Evolutionary conservation across 192 early-diverging fungal genomes (phyloP), one percentile per base, ranked within the genome.

Genomic region (Dissophora ornata): DNA sequence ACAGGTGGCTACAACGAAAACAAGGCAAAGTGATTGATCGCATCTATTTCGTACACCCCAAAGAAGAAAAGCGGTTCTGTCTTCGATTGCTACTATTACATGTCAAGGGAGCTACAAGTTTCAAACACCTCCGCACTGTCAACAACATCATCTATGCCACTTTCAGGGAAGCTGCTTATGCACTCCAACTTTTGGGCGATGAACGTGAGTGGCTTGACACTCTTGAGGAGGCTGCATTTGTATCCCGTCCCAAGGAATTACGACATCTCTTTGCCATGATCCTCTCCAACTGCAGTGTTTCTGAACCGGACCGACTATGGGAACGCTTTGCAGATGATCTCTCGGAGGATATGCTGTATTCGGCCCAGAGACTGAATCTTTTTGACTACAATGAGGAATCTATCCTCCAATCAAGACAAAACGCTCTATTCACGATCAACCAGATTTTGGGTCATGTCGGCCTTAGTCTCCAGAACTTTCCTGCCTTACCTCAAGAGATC

Each of bases 41-140:
- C 26, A 55, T 71, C 30, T 74, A 52, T 36, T 64, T 50, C 29
- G 54, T 47, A 2, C 36, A 28, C 25, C 54, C 32, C 21, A 57
- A 25, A n/a, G 56, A 74, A 5, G n/a, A 36, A 6, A 55, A 74
- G 28, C 19, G 55, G 0, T 74, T 41, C 47, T 74, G 45, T 28
- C 60, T 74, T 22, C 25, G 62, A 50, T 8, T 59, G 26, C 47
- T 74, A 33, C 50, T 65, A 10, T 22, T 19, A 12, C 33, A 38
- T 24, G 33, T 42, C 8, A 41, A 44, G 49, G 62, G 70, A n/a
- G 54, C 54, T 1, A 73, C 16, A 3, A 36, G 54, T 4, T 73
- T 57, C 47, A n/a, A 58, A 22, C 25, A 48, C 40, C 29, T 73
- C 4, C 5, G 47, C 3, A 63, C 61, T 0, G 24, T 64, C 12